A percentile compares a stretch with the other conserved stretches of the same genome.
Evolutionary conservation across 306 rosid genomes (phyloP).

Genomic region (Citrullus mucosospermus): DNA sequence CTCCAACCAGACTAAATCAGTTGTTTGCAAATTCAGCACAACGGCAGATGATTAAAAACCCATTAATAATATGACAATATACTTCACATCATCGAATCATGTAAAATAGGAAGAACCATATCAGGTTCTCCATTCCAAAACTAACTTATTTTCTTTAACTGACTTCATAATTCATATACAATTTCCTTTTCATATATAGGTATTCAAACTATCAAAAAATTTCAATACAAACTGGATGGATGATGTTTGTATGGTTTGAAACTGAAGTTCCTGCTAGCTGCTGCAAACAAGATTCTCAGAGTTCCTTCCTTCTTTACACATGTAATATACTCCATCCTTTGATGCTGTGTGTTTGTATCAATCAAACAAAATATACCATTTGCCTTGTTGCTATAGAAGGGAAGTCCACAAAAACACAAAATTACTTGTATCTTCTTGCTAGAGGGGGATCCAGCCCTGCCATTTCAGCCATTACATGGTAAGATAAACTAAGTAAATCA

Average conservation of each 20-base stretch:
- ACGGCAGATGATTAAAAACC: too few relatives aligned
- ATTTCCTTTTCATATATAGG: neutral
- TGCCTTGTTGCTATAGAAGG: neutral
- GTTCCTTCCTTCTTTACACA: neutral
- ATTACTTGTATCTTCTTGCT: slow-evolving; percentile 11
- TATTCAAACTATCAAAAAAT: neutral
- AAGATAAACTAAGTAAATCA: neutral
- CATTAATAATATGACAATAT: neutral
- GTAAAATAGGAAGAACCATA: neutral
- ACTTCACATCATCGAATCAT: neutral
- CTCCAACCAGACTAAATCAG: too few relatives aligned
- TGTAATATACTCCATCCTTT: neutral
- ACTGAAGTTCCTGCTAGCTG: neutral
- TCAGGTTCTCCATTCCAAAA: neutral
- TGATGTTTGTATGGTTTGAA: neutral
- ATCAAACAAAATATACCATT: neutral
- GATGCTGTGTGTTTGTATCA: neutral
- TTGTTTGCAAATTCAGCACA: too few relatives aligned
- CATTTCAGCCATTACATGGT: slow-evolving; percentile 8
- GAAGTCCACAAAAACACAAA: neutral
- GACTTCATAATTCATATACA: neutral
- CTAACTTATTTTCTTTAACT: neutral
- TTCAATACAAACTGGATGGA: neutral
- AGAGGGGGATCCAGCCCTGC: slow-evolving; percentile 84
- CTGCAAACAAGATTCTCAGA: neutral